Conservation (phyloP, 805 yeast species). For the Ogataea ganodermae region DNA sequence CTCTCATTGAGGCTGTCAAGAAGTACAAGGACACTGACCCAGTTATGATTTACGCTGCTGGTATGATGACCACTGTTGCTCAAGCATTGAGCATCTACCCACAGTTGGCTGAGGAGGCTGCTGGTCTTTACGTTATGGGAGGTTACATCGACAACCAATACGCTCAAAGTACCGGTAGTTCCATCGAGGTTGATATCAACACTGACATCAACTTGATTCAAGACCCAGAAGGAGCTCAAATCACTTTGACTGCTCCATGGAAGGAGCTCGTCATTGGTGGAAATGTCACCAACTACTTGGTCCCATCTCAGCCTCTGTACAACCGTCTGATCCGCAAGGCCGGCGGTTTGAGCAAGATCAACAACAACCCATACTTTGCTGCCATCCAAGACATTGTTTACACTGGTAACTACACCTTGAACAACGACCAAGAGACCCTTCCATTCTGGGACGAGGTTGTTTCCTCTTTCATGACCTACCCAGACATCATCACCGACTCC, state of each 20-base stretch:
- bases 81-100: constrained; percentile 45
- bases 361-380: constrained; percentile 32
- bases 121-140: constrained; percentile 45
- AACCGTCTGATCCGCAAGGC: constrained; percentile 39
- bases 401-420: constrained; percentile 38
- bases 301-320: constrained; percentile 41
- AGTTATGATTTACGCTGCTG: constrained; percentile 42
- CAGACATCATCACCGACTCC: constrained; percentile 37
- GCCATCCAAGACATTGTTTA: constrained; percentile 35
- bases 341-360: constrained; percentile 34
- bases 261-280: constrained; percentile 42
- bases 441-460: constrained; percentile 49
- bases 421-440: constrained; percentile 37
- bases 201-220: constrained; percentile 46
- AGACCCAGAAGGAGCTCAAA: constrained; percentile 50
- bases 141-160: constrained; percentile 45
- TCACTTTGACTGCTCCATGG: constrained; percentile 44
- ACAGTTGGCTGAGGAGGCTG: constrained; percentile 40
- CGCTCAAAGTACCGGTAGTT: constrained; percentile 36
- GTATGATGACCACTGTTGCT: constrained; percentile 47
- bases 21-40: constrained; percentile 38
- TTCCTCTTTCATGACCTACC: constrained; percentile 39
- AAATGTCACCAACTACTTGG: constrained; percentile 43
- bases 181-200: constrained; percentile 40
- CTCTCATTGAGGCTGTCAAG: constrained; percentile 43